Percentiles rank a stretch among this genome's conserved stretches.
Conservation (phyloP, 371 early-diverging fungal genomes). For the Syncephalis plumigaleata region DNA sequence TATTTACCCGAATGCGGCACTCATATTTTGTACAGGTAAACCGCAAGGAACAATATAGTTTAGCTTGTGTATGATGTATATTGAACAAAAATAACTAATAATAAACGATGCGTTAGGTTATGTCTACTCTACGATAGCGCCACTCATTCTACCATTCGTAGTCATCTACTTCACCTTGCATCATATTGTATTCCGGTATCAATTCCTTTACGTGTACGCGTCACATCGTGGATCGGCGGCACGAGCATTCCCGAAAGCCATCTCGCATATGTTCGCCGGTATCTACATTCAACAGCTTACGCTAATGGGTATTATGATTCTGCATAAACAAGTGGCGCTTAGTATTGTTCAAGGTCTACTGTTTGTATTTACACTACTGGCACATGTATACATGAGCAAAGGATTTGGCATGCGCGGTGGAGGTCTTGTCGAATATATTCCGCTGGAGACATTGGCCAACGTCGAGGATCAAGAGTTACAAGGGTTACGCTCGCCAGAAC, state of each 20-base stretch:
- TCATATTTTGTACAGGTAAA: background rate
- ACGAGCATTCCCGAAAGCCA: slow-evolving; percentile 17
- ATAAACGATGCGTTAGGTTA: background rate
- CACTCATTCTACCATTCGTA: slow-evolving; percentile 29
- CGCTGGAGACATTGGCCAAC: too few relatives aligned
- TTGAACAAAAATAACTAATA: background rate
- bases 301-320: slow-evolving; percentile 19
- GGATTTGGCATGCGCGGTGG: too few relatives aligned
- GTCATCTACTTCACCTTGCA: slow-evolving; percentile 31
- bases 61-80: background rate
- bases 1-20: slow-evolving; percentile 22
- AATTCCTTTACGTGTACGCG: slow-evolving; percentile 26
- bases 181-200: slow-evolving; percentile 29
- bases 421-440: too few relatives aligned
- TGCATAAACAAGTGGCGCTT: too few relatives aligned
- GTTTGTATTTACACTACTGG: too few relatives aligned
- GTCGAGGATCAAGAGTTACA: too few relatives aligned
- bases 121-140: slow-evolving; percentile 31
- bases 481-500: too few relatives aligned
- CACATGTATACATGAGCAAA: too few relatives aligned
- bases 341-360: too few relatives aligned
- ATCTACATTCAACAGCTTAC: slow-evolving; percentile 20
- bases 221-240: slow-evolving; percentile 20
- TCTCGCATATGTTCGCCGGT: slow-evolving; percentile 19
- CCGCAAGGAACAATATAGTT: too few relatives aligned